These are phyloP conservation scores for Rutstroemia sydowiana DNA, from an alignment of 2,329 filamentous ascomycete species.

Conservation along the genomic window DNA sequence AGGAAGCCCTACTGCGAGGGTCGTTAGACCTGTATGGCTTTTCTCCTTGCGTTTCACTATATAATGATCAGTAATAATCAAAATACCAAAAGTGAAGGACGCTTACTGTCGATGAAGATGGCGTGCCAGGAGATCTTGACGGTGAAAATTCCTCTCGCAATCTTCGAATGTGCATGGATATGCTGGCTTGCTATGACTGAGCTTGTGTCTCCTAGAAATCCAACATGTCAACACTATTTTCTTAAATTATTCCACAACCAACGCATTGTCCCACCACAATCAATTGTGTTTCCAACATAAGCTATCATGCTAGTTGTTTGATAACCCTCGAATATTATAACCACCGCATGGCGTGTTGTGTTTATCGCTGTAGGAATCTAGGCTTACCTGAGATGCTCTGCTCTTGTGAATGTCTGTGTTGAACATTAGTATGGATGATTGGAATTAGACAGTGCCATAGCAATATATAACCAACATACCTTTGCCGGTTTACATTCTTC, in stretches of 20 bases:
- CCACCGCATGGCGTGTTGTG: no score
- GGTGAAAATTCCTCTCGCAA: slow-evolving; percentile 51
- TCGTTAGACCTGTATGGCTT: slow-evolving; percentile 29
- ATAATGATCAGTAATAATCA: slow-evolving; percentile 13
- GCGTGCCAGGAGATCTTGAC: slow-evolving; percentile 51
- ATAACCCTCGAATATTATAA: no score
- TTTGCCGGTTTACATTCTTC: slow-evolving; percentile 27
- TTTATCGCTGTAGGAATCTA: no score
- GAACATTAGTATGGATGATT: slow-evolving; percentile 13
- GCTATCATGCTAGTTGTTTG: not conserved
- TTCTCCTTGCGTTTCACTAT: slow-evolving; percentile 41
- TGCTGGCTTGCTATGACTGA: slow-evolving; percentile 49
- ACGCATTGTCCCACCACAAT: no score
- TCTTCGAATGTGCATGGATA: slow-evolving; percentile 44
- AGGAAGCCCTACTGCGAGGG: slow-evolving; percentile 24
- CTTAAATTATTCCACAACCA: not conserved
- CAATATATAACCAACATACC: slow-evolving; percentile 15
- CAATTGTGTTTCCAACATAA: not conserved
- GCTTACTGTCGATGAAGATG: slow-evolving; percentile 47
- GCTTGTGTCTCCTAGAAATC: slow-evolving; percentile 47
- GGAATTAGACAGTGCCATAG: not conserved
- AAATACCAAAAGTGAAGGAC: not conserved
- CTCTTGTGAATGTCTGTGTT: slow-evolving; percentile 51
- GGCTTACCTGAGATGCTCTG: slow-evolving; percentile 51
- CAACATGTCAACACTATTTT: not conserved